Base-by-base conservation (phyloP, 306 rosid genomes). In the Carpinus fangiana region DNA sequence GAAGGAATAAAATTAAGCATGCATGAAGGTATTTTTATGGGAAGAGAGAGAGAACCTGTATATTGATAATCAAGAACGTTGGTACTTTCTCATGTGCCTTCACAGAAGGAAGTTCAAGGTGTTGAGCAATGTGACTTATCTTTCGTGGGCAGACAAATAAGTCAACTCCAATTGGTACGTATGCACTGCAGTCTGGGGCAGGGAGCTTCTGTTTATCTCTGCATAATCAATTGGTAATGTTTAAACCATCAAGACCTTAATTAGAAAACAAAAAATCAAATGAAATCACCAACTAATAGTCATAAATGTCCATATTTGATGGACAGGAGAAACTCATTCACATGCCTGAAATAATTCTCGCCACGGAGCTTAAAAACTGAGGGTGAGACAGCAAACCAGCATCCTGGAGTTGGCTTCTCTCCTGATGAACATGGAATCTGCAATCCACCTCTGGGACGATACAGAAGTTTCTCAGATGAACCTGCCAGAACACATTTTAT, bases 161-260 rank as follows among this genome's bases (percentile, higher is more conserved):
- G 85, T 94, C 98, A 18, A 88, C 92, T 43, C 98, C 97, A n/a
- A 94, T 83, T 52, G 98, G 98, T 57, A 74, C 73, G 36, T 94
- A 94, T n/a, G 98, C 85, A 60, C 93, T 83, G 71, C 2, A 66
- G 11, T 70, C 76, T 70, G 91, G 78, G 72, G 98, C 98, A 43
- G 93, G 89, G 76, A 75, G 38, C 84, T 94, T 94, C 61, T 82
- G 90, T 79, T 87, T 92, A 83, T 92, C 90, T 52, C 98, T 93
- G 85, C 84, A 86, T 62, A 75, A 55, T 54, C 38, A 41, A 78
- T 54, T 28, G 57, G 81, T 55, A 41, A 73, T 73, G 76, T 69
- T 71, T 50, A 77, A 60, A 20, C 41, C 72, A 31, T 68, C 28
- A 75, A 53, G 67, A 7, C 28, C 59, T 50, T 53, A 48, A 21